Base-by-base conservation (phyloP, 106 monocot species). In the Allium cepa region DNA sequence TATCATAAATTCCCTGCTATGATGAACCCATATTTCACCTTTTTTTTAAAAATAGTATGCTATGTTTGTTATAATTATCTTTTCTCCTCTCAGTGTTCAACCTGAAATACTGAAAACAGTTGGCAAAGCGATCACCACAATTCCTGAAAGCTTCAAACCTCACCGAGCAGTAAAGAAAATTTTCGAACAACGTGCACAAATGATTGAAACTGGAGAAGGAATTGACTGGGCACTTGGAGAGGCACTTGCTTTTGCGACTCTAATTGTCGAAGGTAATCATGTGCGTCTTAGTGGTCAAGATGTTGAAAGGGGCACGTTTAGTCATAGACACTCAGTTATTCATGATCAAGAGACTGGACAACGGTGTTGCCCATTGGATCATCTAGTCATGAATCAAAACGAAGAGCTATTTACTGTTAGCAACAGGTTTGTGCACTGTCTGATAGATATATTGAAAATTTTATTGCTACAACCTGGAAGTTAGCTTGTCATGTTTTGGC, bases 231-330 rank as follows among this genome's bases (percentile, higher is more conserved):
- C 97, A 56, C 55, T 92, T 46, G 92, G 46, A 8, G 97, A 97
- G 61, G 88, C 97, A 72, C 97, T 97, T 78, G 92, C 97, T 65
- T 97, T 97, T 80, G 97, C 89, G 10, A 97, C 97, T 3, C 92
- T 97, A 53, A 64, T 97, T 9, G 77, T 89, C 7, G 97, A 97
- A 87, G 92, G 92, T 13, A 89, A 97, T 62, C 97, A 97, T 82
- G 92, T 97, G 15, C 81, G 97, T 67, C 71, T 97, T 66, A 97
- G 97, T 75, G 97, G 97, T 14, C 97, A 97, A 69, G 97, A 97
- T 77, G 97, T 97, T 66, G 97, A 97, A 85, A 88, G 97, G 77
- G 97, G 97, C 36, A 97, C 92, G 53, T 97, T 97, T 65, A 97
- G 89, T 71, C 97, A 97, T 77, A 70, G 97, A 1, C 97, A 97